Percentiles rank a stretch among this genome's conserved stretches.
phyloP scores from a whole-genome alignment of 108 stramenopile species.

The Schizochytrium sp. region DNA sequence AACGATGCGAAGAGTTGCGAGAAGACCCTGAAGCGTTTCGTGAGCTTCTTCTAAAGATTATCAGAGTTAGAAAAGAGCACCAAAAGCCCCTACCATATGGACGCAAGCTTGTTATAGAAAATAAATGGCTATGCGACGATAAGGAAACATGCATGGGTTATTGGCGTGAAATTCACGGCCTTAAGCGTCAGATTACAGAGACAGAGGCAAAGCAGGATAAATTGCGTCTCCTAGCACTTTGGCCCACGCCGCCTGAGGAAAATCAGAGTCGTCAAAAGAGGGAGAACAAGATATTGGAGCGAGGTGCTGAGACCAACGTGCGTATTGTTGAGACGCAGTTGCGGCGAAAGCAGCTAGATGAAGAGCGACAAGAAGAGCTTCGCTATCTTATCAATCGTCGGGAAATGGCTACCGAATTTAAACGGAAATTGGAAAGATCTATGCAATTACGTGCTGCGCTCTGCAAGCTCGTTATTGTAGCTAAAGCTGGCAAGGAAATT shows the following conservation, averaged over 20 bases:
- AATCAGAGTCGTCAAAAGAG: not conserved
- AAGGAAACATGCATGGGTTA: not conserved
- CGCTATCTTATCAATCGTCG: not conserved
- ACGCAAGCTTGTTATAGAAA: slow-evolving; percentile 8
- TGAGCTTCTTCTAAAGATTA: not conserved
- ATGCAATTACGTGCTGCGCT: not conserved
- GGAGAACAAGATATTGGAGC: not conserved
- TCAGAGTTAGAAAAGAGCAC: not conserved
- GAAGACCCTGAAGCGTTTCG: not conserved
- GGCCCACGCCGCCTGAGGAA: not conserved
- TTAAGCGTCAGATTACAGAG: not conserved
- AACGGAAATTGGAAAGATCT: not conserved
- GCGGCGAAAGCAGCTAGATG: not conserved
- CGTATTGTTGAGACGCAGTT: not conserved
- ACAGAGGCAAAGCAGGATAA: not conserved
- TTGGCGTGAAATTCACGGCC: not conserved
- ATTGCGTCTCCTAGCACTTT: not conserved
- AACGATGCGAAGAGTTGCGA: not conserved
- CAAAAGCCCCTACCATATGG: not conserved
- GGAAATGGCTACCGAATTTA: not conserved
- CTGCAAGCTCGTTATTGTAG: not conserved
- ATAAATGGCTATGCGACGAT: slow-evolving; percentile 61
- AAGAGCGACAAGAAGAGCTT: not conserved
- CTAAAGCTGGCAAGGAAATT: not conserved
- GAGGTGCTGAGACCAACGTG: not conserved